These are phyloP conservation scores for Fusarium coicis DNA, from an alignment of 2,329 filamentous ascomycete species.

Conservation along the genomic window DNA sequence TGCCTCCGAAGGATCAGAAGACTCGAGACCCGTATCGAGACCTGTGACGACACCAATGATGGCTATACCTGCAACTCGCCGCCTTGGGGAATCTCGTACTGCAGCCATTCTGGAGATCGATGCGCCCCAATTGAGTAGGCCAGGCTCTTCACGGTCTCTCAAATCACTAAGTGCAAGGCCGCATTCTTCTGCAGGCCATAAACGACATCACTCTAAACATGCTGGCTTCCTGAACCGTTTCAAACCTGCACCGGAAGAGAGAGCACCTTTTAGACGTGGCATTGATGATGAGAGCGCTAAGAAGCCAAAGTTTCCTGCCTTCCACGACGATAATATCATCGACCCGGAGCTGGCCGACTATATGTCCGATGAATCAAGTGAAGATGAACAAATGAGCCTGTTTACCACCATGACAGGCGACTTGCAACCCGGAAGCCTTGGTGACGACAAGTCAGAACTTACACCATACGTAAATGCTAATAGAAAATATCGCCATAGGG, in stretches of 20 bases:
- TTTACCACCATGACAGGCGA: constrained; percentile 80
- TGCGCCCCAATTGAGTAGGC: constrained; percentile 82
- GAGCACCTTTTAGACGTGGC: constrained; percentile 86
- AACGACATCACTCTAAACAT: constrained; percentile 87
- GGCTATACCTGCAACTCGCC: constrained; percentile 73
- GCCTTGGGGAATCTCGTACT: constrained; percentile 79
- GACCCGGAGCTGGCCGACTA: constrained; percentile 95
- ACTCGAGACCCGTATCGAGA: constrained; percentile 64
- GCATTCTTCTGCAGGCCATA: constrained; percentile 79
- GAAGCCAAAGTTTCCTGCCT: constrained; percentile 81
- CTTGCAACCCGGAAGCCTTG: constrained; percentile 71
- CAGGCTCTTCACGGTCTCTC: constrained; percentile 91
- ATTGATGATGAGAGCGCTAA: constrained; percentile 72
- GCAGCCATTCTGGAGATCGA: constrained; percentile 94
- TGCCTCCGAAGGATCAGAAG: constrained; percentile 56
- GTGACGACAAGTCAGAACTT: constrained; percentile 79
- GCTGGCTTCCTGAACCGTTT: constrained; percentile 80
- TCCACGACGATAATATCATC: constrained; percentile 98
- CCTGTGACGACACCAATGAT: constrained; percentile 76
- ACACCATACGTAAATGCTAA: constrained; percentile 77
- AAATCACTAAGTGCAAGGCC: constrained; percentile 79
- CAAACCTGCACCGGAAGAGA: constrained; percentile 78
- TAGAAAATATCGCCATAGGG: constrained; percentile 79
- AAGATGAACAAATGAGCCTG: constrained; percentile 90
- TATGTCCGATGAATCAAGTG: constrained; percentile 95